Evolutionary conservation across 169 alveolate genomes (phyloP), one percentile per base, ranked within the genome.

Genomic region (Plasmodium fragile): DNA sequence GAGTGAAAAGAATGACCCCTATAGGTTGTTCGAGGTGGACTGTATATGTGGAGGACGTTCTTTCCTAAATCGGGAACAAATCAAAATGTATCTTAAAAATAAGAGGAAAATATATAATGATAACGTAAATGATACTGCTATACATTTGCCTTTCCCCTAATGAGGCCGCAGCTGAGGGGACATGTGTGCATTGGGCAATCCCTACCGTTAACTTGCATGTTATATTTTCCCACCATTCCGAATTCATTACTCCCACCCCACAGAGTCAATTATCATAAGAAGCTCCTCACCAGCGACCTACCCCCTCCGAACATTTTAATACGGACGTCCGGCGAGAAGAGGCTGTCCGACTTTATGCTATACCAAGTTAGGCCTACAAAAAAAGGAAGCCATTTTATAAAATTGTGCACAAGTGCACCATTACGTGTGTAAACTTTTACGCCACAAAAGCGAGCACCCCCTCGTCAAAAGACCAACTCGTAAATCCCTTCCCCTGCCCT

Each of bases 291-390:
- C 34, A 92, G 97, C 75, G 92, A 92, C 71, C 36, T 75, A 16
- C 97, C 97, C 34, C 97, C 97, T 11, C 99, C 99, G n/a, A 94
- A 97, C 25, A 85, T 97, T 53, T 83, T 97, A 34, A 96, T 97
- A 45, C 94, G 99, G 81, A 97, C 99, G 3, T 97, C 99, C 3
- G 99, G 99, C 0, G 99, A 95, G 71, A 93, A 98, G 59, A 82
- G 99, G 49, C 95, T 97, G 28, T 97, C 99, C 7, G 99, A 97
- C 83, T 97, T 97, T 82, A 95, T 97, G 75, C 75, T 97, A 39
- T 97, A 97, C 89, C 98, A 97, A 92, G 98, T 95, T 81, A 28
- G 96, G 2, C 53, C 6, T 65, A 65, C 75, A 53, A 71, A 71
- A 22, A 71, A 13, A 43, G 22, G 4, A 25, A 28, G 45, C 34